Percentiles rank a stretch among this genome's conserved stretches.
Conservation (phyloP, 768 basidiomycete genomes). For the Filobasidium floriforme region DNA sequence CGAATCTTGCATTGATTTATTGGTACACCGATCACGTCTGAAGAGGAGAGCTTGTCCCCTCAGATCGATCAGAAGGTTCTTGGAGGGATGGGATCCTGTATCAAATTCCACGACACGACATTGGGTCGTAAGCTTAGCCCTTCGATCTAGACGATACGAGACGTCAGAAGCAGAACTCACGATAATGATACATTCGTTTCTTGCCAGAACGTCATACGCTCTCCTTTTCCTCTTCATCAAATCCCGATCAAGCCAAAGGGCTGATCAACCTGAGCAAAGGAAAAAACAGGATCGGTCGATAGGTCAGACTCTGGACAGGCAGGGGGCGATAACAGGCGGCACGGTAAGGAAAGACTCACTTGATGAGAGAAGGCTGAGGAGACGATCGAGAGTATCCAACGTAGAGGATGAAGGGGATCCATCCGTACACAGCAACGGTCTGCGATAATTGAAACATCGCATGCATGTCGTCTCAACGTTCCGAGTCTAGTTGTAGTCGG, state of each 20-base stretch:
- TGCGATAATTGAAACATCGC: slow-evolving; percentile 42
- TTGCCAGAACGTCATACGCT: neutral
- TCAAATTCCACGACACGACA: neutral
- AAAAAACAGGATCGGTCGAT: neutral
- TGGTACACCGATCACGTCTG: neutral
- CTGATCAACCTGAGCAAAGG: slow-evolving; percentile 23
- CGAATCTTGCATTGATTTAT: neutral
- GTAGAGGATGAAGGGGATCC: slow-evolving; percentile 95
- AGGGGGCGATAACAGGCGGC: too few relatives aligned
- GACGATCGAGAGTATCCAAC: slow-evolving; percentile 86
- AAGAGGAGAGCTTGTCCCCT: too few relatives aligned
- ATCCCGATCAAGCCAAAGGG: slow-evolving; percentile 19
- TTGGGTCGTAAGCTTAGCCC: neutral
- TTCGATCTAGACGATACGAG: neutral
- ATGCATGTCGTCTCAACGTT: too few relatives aligned
- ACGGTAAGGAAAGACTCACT: slow-evolving; percentile 66
- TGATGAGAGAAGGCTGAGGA: slow-evolving; percentile 89
- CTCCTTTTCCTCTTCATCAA: neutral
- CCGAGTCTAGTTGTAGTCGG: too few relatives aligned
- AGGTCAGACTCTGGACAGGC: too few relatives aligned
- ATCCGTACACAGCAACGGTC: slow-evolving; percentile 87
- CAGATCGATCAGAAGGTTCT: neutral
- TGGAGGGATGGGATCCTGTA: neutral
- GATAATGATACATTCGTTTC: neutral
- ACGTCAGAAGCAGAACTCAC: too few relatives aligned